Conservation (phyloP, 257 asterid genomes). For the Solanum virginianum region DNA sequence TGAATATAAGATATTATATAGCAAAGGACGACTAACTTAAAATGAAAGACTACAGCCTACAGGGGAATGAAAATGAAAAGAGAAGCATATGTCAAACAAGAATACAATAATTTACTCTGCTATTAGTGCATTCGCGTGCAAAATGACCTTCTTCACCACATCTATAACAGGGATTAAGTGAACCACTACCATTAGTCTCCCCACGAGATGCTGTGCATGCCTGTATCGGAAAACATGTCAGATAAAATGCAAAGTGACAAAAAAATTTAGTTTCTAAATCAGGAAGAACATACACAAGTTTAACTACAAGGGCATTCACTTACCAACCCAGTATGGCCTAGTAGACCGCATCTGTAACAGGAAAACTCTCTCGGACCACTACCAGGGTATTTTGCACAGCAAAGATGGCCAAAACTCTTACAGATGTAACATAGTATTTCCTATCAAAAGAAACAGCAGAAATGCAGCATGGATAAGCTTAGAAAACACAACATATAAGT, state of each 20-base stretch:
- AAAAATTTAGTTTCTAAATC: not conserved
- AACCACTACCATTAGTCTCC: slow-evolving; percentile 19
- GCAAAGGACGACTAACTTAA: not conserved
- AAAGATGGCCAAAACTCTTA: slow-evolving; percentile 67
- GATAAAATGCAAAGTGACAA: not conserved
- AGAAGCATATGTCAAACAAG: not conserved
- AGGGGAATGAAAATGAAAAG: not conserved
- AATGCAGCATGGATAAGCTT: not conserved
- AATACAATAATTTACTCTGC: not conserved
- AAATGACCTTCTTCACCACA: slow-evolving; percentile 80
- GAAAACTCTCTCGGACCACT: slow-evolving; percentile 46
- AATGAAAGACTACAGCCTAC: not conserved
- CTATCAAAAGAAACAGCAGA: slow-evolving; percentile 18
- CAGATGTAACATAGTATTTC: slow-evolving; percentile 74
- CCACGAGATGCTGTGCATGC: slow-evolving; percentile 38
- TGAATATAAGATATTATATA: not conserved
- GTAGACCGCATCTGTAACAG: slow-evolving; percentile 80
- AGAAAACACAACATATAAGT: not conserved
- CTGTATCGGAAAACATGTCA: slow-evolving; percentile 8
- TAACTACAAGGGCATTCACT: slow-evolving; percentile 13
- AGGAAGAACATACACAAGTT: not conserved
- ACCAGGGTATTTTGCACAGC: slow-evolving; percentile 50
- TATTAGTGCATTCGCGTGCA: slow-evolving; percentile 78
- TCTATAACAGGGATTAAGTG: slow-evolving; percentile 47
- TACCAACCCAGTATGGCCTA: slow-evolving; percentile 93